Percentiles rank a stretch among this genome's conserved stretches.
Evolutionary conservation across 2,329 filamentous ascomycete genomes (phyloP).

Genomic region (Cladosporium velox): DNA sequence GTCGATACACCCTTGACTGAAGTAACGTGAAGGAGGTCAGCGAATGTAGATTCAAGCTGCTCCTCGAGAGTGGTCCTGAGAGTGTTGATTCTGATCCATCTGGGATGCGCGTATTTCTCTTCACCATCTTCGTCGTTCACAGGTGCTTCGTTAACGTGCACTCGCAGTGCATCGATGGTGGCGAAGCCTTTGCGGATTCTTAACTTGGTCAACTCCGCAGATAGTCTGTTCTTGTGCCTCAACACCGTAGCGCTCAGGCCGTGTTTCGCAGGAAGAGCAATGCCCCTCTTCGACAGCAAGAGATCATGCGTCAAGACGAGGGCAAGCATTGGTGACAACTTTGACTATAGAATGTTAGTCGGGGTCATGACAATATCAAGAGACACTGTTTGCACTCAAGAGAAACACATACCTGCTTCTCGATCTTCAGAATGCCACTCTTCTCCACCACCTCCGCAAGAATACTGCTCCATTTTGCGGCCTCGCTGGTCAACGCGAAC

Average conservation of each 20-base stretch:
- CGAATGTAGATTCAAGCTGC: slow-evolving; percentile 75
- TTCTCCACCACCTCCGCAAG: slow-evolving; percentile 88
- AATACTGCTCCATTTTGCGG: slow-evolving; percentile 85
- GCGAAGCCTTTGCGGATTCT: slow-evolving; percentile 71
- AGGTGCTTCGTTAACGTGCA: slow-evolving; percentile 54
- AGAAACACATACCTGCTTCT: slow-evolving; percentile 70
- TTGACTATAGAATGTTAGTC: background rate
- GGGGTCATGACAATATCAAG: background rate
- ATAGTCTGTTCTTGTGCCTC: slow-evolving; percentile 77
- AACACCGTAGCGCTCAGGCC: slow-evolving; percentile 74
- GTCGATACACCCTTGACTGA: slow-evolving; percentile 53
- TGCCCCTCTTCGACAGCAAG: slow-evolving; percentile 75
- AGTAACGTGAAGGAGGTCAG: slow-evolving; percentile 59
- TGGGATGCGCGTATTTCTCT: slow-evolving; percentile 62
- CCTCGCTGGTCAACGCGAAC: slow-evolving; percentile 83
- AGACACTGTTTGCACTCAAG: too few relatives aligned
- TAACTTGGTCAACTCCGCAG: slow-evolving; percentile 78
- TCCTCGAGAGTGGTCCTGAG: slow-evolving; percentile 69
- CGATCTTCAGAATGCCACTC: slow-evolving; percentile 71
- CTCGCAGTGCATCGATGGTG: slow-evolving; percentile 66
- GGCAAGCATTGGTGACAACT: slow-evolving; percentile 80
- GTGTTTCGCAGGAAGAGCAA: slow-evolving; percentile 78
- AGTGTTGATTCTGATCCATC: slow-evolving; percentile 89
- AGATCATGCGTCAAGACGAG: slow-evolving; percentile 85
- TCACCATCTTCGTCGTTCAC: slow-evolving; percentile 28